These are phyloP conservation scores for Pleoardoris graminearum DNA, from an alignment of 2,329 filamentous ascomycete genomes.

Conservation along the genomic window DNA sequence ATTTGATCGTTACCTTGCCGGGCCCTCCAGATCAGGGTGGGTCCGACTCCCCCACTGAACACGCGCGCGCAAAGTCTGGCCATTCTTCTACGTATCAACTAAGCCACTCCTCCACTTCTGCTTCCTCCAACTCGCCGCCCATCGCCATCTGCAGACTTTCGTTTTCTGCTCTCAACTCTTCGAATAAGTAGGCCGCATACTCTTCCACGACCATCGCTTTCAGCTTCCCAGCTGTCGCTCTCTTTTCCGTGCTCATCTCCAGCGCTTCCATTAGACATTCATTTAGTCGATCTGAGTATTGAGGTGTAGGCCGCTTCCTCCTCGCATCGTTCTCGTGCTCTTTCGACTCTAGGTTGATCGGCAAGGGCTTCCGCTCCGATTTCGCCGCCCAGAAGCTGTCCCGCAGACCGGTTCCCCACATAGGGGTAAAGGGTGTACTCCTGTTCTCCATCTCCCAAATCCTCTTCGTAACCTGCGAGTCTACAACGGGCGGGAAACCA, in stretches of 20 bases:
- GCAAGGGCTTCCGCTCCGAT: constrained; percentile 11
- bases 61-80: too few species aligned
- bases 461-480: constrained; percentile 2
- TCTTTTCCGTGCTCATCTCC: constrained; percentile 10
- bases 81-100: too few species aligned
- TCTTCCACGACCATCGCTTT: constrained; percentile 7
- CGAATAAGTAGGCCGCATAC: constrained; percentile 9
- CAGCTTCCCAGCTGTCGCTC: constrained; percentile 11
- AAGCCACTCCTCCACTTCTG: background rate
- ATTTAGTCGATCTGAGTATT: constrained; percentile 22
- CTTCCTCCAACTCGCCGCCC: background rate
- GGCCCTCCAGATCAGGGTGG: background rate
- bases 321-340: background rate
- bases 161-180: constrained; percentile 8
- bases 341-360: constrained; percentile 16
- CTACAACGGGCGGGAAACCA: constrained; percentile 18
- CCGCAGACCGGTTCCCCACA: constrained; percentile 1
- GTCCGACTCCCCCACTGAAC: too few species aligned
- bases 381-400: constrained; percentile 15
- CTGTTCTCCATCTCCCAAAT: background rate
- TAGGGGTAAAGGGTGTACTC: background rate
- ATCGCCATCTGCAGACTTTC: background rate
- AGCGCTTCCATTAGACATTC: constrained; percentile 20
- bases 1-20: too few species aligned
- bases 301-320: constrained; percentile 15